Evolutionary conservation across 371 early-diverging fungal species (phyloP), one percentile per base, ranked within the genome.

Genomic region (Mortierella sp.): DNA sequence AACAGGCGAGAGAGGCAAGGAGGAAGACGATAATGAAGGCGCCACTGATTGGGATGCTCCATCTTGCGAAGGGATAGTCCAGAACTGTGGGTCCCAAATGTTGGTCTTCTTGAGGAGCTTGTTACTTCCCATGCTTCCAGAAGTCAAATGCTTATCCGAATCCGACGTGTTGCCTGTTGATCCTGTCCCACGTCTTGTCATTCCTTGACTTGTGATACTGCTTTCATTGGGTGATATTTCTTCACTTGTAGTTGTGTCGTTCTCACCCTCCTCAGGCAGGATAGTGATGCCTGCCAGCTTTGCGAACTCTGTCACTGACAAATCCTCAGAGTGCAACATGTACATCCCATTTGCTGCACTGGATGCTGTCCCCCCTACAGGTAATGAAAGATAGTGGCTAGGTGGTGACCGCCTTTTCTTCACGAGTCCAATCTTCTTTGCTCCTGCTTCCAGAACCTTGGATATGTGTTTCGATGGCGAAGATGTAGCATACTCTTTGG

Each of bases 61-160:
- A 35, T 64, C 69, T 10, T 43, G 22, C n/a, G 22, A 14, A 20
- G 83, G 83, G 14, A 12, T 20, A 2, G 60, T 39, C 83, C 83
- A 81, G 61, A 81, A 81, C 39, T 73, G 73, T 10, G 83, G 64
- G 37, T 81, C 83, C 83, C 83, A 81, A 35, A 81, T 81, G 26
- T 73, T 73, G 51, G 66, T 35, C 54, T 60, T 75, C 0, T 60
- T 49, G 11, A 28, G 26, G 4, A 60, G 59, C 0, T 60, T 62
- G 11, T 39, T 52, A 57, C 74, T 78, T 9, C 58, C 47, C 3
- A 22, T 11, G 26, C 72, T 77, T 28, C 66, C 65, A 18, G 47
- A 24, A 2, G 79, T 74, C 47, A 67, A n/a, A 14, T 67, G 58
- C 51, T 57, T 62, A 14, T 60, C 52, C 26, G 80, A 75, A 52